These are phyloP conservation scores for Pleurotus ostreatus DNA, from an alignment of 768 basidiomycete genomes.

Conservation along the genomic window DNA sequence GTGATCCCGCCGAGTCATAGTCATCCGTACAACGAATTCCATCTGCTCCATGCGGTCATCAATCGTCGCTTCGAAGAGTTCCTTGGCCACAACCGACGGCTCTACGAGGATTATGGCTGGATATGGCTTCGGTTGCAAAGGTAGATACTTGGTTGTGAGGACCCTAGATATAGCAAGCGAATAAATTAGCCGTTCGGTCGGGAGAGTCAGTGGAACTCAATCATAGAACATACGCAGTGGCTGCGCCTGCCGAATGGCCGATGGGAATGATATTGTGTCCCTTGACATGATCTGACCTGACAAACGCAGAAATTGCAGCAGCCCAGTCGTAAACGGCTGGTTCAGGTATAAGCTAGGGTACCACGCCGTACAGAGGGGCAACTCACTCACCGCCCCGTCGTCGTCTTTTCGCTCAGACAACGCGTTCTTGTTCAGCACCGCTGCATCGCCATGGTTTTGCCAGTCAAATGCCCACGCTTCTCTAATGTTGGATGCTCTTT, in stretches of 20 bases:
- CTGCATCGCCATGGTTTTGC: constrained; percentile 48
- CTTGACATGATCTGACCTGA: constrained; percentile 23
- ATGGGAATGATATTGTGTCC: constrained; percentile 34
- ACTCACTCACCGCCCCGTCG: constrained; percentile 28
- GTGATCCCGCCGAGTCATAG: constrained; percentile 29
- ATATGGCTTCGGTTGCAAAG: constrained; percentile 23
- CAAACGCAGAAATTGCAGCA: constrained; percentile 28
- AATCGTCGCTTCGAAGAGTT: constrained; percentile 30
- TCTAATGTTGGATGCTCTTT: constrained; percentile 19
- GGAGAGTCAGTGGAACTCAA: neutral
- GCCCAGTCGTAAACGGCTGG: constrained; percentile 36
- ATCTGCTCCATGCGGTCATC: constrained; percentile 34
- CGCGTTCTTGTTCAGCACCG: constrained; percentile 33
- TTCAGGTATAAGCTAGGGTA: neutral
- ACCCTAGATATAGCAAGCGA: constrained; percentile 23
- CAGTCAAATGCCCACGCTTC: constrained; percentile 51
- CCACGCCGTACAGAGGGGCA: neutral
- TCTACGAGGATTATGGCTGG: constrained; percentile 40
- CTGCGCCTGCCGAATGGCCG: constrained; percentile 43
- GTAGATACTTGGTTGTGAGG: constrained; percentile 31
- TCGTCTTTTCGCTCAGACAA: constrained; percentile 23
- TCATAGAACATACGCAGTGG: constrained; percentile 27
- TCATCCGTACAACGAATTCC: constrained; percentile 27
- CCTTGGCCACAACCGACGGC: constrained; percentile 35
- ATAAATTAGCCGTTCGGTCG: neutral